Evolutionary conservation across 1,284 basidiomycete genomes (phyloP), one percentile per base, ranked within the genome.

Genomic region (Irpex sp.): DNA sequence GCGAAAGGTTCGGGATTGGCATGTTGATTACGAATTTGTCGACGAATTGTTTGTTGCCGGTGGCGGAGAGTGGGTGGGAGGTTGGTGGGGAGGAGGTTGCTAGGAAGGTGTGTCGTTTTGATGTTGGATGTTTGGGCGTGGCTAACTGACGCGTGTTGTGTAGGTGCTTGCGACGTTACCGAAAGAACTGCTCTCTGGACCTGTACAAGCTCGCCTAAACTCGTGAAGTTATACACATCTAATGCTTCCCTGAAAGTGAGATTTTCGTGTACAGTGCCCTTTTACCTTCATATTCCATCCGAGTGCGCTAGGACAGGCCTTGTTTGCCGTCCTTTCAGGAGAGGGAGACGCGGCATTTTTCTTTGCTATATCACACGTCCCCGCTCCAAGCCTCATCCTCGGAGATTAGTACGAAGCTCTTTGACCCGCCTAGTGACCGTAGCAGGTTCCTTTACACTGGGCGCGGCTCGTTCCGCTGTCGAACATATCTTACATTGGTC

Each of bases 51-150:
- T 80, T 96, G 57, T 68, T 91, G 55, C 86, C 86, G 1, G 80
- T 93, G 17, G 85, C 94, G 4, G 83, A 87, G 65, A 84, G 81
- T 61, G 90, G 90, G 4, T 97, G 95, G 95, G 91, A 94, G 37
- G 90, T 93, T 36, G 95, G 95, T 13, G 95, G 94, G 1, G 84
- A 89, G 71, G 86, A 87, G 57, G 77, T 87, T 64, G 81, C 87
- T 63, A 77, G 77, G 57, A 86, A 86, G 83, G 93, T 93, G 65
- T 71, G 78, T 73, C 13, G 33, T 9, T 4, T 9, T 9, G 21
- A 50, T 17, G 26, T 21, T 19, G 11, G 37, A 4, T 33, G 46
- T 56, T 46, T 13, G 39, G 13, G n/a, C 1, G 39, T 62, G 53
- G 31, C 5, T 33, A 1, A 62, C 46, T 17, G 17, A 54, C 21